A percentile compares a stretch with the other conserved stretches of the same genome.
Conservation (phyloP, 352 stramenopile genomes). For the Globisporangium parvum region DNA sequence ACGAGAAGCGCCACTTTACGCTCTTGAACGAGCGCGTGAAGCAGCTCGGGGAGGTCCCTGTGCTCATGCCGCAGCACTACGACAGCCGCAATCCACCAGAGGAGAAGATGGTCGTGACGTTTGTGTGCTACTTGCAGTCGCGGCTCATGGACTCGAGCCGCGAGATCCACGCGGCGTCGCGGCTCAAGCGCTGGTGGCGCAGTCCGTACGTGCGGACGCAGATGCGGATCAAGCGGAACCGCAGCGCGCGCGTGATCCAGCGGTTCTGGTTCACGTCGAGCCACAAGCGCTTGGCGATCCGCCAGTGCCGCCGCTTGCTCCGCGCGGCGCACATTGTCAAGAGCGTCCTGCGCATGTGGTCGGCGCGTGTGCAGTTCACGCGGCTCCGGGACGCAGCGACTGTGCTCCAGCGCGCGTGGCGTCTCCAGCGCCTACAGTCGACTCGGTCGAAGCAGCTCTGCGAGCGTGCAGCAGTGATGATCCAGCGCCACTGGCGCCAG, state of each 20-base stretch:
- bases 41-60: conserved; percentile 90
- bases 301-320: conserved; percentile 58
- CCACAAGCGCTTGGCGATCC: conserved; percentile 59
- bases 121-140: conserved; percentile 92
- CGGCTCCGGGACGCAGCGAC: conserved; percentile 25
- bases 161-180: conserved; percentile 88
- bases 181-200: conserved; percentile 84
- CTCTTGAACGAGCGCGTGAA: conserved; percentile 87
- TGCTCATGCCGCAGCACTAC: conserved; percentile 82
- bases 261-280: conserved; percentile 82
- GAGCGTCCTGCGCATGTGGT: conserved; percentile 23
- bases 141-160: conserved; percentile 91
- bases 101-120: conserved; percentile 93
- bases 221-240: conserved; percentile 55
- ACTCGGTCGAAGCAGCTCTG: conserved; percentile 11
- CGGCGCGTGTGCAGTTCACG: conserved; percentile 19
- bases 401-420: conserved; percentile 30
- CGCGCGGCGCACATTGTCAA: conserved; percentile 54
- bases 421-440: conserved; percentile 15
- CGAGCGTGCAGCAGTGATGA: conserved; percentile 8
- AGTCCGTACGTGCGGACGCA: conserved; percentile 43
- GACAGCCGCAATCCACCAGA: conserved; percentile 88
- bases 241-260: conserved; percentile 53
- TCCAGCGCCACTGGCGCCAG: conserved; percentile 36
- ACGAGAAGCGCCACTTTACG: conserved; percentile 82